phyloP scores from a whole-genome alignment of 1,139 yeast genomes.

The Geotrichum europaeum region DNA sequence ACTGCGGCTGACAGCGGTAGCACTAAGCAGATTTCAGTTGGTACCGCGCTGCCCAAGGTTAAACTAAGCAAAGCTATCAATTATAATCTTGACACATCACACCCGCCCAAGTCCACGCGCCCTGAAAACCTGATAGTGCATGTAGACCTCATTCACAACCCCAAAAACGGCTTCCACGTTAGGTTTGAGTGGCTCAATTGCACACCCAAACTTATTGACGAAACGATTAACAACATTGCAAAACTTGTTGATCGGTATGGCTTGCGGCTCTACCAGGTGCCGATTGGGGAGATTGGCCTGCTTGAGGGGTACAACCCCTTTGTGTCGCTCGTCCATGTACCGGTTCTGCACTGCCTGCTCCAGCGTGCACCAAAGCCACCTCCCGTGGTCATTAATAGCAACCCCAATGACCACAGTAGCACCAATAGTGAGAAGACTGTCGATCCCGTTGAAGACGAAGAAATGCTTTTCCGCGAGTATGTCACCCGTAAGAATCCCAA shows the following conservation, averaged over 20 bases:
- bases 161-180: slow-evolving; percentile 88
- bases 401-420: not conserved
- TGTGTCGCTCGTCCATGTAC: slow-evolving; percentile 50
- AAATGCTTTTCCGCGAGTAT: not conserved
- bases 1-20: not conserved
- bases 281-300: slow-evolving; percentile 78
- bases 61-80: slow-evolving; percentile 55
- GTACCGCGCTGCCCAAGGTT: slow-evolving; percentile 31
- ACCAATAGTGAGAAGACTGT: not conserved
- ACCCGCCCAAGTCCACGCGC: slow-evolving; percentile 52
- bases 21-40: not conserved
- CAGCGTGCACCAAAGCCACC: not conserved
- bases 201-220: slow-evolving; percentile 83
- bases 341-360: not conserved
- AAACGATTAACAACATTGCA: slow-evolving; percentile 70
- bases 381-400: not conserved
- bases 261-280: slow-evolving; percentile 76
- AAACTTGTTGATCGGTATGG: slow-evolving; percentile 83
- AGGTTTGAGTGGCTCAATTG: slow-evolving; percentile 89
- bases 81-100: slow-evolving; percentile 71
- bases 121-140: slow-evolving; percentile 78
- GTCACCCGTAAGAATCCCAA: slow-evolving; percentile 36
- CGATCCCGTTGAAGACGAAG: not conserved
- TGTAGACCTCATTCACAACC: slow-evolving; percentile 87
- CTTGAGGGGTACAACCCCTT: slow-evolving; percentile 77